These are phyloP conservation scores for Trichoderma brevicompactum DNA, from an alignment of 2,329 filamentous ascomycete species.

Conservation along the genomic window DNA sequence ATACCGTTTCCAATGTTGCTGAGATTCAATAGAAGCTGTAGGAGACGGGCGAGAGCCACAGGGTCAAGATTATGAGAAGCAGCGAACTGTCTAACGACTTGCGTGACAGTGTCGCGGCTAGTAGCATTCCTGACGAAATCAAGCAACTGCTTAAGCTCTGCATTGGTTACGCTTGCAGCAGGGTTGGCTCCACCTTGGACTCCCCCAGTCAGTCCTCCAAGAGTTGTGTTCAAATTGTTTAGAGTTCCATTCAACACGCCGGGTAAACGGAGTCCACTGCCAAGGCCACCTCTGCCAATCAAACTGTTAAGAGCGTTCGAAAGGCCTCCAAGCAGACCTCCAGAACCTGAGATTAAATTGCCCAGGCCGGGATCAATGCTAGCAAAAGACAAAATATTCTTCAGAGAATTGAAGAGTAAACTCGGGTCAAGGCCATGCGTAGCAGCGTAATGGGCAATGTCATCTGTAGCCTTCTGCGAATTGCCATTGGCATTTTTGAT, in stretches of 20 bases:
- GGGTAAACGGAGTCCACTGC: neutral
- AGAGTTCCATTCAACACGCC: neutral
- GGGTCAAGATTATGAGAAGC: neutral
- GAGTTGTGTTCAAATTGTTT: neutral
- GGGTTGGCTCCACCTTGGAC: neutral
- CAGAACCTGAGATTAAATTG: neutral
- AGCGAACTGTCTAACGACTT: neutral
- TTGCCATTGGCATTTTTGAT: neutral
- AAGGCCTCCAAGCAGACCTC: neutral
- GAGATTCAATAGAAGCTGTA: neutral
- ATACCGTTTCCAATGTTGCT: neutral
- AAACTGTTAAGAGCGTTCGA: neutral
- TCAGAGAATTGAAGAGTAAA: neutral
- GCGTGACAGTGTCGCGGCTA: neutral
- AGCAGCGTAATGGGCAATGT: neutral
- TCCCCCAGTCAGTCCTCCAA: neutral
- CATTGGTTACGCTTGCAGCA: neutral
- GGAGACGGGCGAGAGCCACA: neutral
- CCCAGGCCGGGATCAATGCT: neutral
- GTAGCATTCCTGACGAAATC: conserved; percentile 1
- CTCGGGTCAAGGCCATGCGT: neutral
- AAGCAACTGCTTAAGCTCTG: conserved; percentile 1
- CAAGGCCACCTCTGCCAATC: neutral
- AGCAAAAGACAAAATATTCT: neutral
- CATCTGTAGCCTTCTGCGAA: neutral